phyloP scores from a whole-genome alignment of 257 asterid species.

The Petrea volubilis region DNA sequence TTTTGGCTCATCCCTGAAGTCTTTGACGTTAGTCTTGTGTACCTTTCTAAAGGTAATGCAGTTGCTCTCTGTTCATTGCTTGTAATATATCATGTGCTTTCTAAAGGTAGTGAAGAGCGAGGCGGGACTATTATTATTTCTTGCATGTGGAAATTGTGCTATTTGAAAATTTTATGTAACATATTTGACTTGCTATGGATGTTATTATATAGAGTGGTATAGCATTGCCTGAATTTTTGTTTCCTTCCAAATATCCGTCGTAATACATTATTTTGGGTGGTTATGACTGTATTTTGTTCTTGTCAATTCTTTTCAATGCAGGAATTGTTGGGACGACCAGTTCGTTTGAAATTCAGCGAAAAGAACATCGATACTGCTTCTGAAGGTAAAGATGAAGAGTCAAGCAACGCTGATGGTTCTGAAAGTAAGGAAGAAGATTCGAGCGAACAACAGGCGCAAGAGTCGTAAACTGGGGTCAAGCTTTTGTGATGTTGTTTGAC shows the following conservation, averaged over 20 bases:
- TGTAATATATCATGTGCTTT: no score
- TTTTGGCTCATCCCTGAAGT: no score
- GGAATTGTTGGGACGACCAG: slow-evolving; percentile 82
- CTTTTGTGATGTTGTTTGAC: neutral
- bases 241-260: neutral
- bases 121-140: no score
- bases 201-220: no score
- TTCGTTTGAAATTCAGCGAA: slow-evolving; percentile 66
- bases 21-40: no score
- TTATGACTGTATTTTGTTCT: neutral
- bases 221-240: no score
- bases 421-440: slow-evolving; percentile 31
- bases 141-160: no score
- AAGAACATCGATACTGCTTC: slow-evolving; percentile 38
- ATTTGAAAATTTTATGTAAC: no score
- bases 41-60: no score
- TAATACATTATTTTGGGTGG: neutral
- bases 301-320: slow-evolving; percentile 34
- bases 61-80: no score
- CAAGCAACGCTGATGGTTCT: slow-evolving; percentile 32
- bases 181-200: no score
- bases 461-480: slow-evolving; percentile 25
- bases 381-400: slow-evolving; percentile 32
- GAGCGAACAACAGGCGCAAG: slow-evolving; percentile 31
- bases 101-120: no score